Percentiles rank a stretch among this genome's conserved stretches.
Conservation (phyloP, 257 asterid species). For the Nicotiana noctiflora region DNA sequence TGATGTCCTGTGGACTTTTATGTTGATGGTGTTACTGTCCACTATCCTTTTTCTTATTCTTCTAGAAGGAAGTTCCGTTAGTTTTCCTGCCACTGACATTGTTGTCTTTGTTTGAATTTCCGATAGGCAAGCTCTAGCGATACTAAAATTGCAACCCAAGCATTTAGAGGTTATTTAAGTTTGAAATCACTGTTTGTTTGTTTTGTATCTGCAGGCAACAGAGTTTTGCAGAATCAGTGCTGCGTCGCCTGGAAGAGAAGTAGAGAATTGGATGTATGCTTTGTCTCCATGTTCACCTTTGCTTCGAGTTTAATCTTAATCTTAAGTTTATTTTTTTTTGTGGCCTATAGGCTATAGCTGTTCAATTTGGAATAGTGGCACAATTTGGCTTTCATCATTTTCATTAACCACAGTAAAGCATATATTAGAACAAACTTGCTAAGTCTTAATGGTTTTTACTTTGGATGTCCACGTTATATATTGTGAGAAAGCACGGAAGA, state of each 20-base stretch:
- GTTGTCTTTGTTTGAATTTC: background rate
- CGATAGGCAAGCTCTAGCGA: background rate
- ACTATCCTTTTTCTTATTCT: background rate
- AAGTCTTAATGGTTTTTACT: background rate
- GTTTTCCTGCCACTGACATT: background rate
- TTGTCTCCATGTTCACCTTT: background rate
- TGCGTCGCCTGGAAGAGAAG: conserved; percentile 66
- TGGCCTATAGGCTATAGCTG: background rate
- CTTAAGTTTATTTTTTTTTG: background rate
- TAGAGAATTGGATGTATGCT: conserved; percentile 17
- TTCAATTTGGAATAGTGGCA: background rate
- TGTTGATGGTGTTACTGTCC: background rate
- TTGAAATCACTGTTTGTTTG: background rate
- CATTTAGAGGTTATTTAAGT: background rate
- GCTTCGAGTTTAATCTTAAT: background rate
- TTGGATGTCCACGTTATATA: background rate
- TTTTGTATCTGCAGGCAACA: conserved; percentile 60
- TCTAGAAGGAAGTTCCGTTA: background rate
- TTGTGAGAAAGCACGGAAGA: too few relatives aligned
- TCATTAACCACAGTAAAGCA: background rate
- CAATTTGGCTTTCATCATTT: background rate
- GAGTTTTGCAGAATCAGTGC: conserved; percentile 72
- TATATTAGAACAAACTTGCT: background rate
- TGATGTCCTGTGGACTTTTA: background rate
- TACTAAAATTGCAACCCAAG: background rate